Evolutionary conservation across 805 yeast species (phyloP).

Genomic region (Saccharomycopsis vini): DNA sequence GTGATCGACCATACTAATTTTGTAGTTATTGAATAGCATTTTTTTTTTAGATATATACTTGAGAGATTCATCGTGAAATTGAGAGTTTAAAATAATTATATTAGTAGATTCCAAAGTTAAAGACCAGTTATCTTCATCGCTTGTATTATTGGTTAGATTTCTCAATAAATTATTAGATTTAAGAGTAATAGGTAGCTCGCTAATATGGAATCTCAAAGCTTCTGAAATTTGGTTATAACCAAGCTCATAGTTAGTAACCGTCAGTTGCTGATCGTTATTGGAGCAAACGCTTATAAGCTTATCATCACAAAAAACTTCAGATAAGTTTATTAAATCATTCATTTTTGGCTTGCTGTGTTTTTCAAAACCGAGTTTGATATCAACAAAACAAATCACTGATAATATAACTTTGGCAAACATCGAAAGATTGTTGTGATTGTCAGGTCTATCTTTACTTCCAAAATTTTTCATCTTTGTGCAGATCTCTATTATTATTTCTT

Average conservation of each 20-base stretch:
- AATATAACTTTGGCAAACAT: conserved; percentile 9
- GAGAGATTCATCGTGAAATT: conserved; percentile 8
- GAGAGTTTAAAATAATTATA: conserved; percentile 3
- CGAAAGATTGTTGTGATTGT: background rate
- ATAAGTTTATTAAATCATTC: background rate
- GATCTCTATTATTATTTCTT: conserved; percentile 2
- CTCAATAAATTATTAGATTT: conserved; percentile 8
- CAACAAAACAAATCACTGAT: conserved; percentile 12
- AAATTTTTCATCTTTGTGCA: conserved; percentile 3
- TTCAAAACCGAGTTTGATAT: conserved; percentile 2
- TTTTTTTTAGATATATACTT: conserved; percentile 14
- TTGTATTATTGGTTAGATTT: background rate
- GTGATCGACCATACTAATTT: conserved; percentile 14
- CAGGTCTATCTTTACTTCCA: too few species aligned
- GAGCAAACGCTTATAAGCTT: background rate
- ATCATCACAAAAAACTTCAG: background rate
- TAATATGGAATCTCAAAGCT: conserved; percentile 6
- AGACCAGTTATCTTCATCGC: background rate
- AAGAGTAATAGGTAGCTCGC: conserved; percentile 9
- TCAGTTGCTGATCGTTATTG: background rate
- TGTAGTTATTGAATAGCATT: conserved; percentile 12
- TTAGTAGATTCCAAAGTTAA: background rate
- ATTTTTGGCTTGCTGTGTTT: background rate
- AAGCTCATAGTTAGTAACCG: conserved; percentile 4
- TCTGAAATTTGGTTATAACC: conserved; percentile 11